Percentiles rank a stretch among this genome's conserved stretches.
Evolutionary conservation across 2,329 filamentous ascomycete genomes (phyloP).

Genomic region (Gaeumannomyces tritici): DNA sequence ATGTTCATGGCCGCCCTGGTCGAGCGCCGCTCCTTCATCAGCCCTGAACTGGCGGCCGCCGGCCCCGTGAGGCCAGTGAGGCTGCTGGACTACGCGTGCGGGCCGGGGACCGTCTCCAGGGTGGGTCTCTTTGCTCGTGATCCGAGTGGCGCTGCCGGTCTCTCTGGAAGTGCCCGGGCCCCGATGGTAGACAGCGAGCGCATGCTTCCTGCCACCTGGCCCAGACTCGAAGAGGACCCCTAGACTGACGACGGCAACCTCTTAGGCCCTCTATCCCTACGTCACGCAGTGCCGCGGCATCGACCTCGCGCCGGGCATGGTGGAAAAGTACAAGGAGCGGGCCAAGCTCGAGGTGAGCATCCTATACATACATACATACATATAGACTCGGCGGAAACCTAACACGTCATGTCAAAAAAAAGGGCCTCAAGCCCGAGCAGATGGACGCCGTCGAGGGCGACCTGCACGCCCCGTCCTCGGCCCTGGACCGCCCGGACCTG

Average conservation of each 20-base stretch:
- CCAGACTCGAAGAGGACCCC: not conserved
- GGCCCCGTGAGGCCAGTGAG: constrained; percentile 29
- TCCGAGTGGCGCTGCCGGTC: no score
- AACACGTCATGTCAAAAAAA: no score
- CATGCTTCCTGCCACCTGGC: no score
- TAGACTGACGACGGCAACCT: not conserved
- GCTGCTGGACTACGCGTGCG: constrained; percentile 69
- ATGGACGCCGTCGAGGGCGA: constrained; percentile 51
- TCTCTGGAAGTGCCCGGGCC: no score
- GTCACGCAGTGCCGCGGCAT: constrained; percentile 56
- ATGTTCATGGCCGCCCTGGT: constrained; percentile 46
- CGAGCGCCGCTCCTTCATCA: constrained; percentile 49
- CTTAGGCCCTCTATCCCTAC: constrained; percentile 50
- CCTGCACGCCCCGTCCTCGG: constrained; percentile 35
- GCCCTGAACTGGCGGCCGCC: constrained; percentile 41
- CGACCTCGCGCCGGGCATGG: constrained; percentile 64
- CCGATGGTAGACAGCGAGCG: no score
- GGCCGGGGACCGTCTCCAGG: constrained; percentile 56
- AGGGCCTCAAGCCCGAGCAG: constrained; percentile 40
- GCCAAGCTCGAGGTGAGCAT: constrained; percentile 40
- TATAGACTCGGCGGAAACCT: no score
- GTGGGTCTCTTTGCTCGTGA: constrained; percentile 28
- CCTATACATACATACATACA: no score
- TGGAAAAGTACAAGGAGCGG: constrained; percentile 53
- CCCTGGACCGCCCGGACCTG: constrained; percentile 52